Percentiles rank a stretch among this genome's conserved stretches.
These are phyloP conservation scores for Stylosanthes scabra DNA, from an alignment of 331 rosid species.

Conservation along the genomic window DNA sequence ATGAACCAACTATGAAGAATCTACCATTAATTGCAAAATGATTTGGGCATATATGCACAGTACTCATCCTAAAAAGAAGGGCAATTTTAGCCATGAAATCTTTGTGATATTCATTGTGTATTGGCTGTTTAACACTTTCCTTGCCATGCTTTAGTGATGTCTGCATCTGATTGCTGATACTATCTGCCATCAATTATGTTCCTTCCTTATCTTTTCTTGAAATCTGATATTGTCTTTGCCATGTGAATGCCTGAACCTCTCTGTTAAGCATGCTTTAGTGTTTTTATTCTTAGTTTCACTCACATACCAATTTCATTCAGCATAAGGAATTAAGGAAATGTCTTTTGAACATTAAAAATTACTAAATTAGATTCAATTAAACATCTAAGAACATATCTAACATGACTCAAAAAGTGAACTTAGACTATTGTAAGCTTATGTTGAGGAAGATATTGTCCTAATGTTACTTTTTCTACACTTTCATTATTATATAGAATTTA, in stretches of 20 bases:
- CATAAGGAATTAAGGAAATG: too few relatives aligned
- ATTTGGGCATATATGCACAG: slow-evolving; percentile 1
- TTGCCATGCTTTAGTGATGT: slow-evolving; percentile 41
- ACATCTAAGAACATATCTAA: too few relatives aligned
- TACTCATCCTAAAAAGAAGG: not conserved
- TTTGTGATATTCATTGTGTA: not conserved
- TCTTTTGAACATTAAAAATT: not conserved
- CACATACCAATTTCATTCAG: not conserved
- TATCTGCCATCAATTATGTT: slow-evolving; percentile 34
- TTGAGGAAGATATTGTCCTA: not conserved
- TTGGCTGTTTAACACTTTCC: slow-evolving; percentile 20
- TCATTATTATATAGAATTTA: too few relatives aligned
- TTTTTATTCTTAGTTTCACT: not conserved
- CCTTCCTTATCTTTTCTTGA: slow-evolving; percentile 30
- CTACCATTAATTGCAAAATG: not conserved
- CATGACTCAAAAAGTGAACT: not conserved
- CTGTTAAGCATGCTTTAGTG: not conserved
- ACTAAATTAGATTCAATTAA: not conserved
- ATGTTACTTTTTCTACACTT: not conserved
- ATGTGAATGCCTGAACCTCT: slow-evolving; percentile 44
- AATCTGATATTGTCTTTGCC: slow-evolving; percentile 32
- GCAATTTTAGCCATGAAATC: not conserved
- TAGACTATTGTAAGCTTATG: not conserved
- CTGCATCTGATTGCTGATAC: slow-evolving; percentile 37
- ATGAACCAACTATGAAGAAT: not conserved